These are phyloP conservation scores for Eucalyptus sideroxylon DNA, from an alignment of 345 rosid species.

Conservation along the genomic window DNA sequence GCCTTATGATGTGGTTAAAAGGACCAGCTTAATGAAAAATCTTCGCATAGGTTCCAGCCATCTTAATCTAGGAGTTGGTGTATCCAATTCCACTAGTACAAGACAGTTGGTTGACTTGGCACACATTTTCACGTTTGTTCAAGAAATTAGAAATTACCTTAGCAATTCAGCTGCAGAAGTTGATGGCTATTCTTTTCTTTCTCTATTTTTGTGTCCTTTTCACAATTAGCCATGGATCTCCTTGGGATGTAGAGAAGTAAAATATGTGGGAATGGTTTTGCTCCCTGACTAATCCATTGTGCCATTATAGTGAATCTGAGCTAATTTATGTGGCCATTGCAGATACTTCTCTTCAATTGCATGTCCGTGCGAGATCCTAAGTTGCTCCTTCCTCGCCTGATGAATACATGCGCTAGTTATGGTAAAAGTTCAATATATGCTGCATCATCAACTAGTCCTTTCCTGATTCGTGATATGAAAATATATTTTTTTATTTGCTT, in stretches of 20 bases:
- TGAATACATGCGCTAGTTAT: conserved; percentile 18
- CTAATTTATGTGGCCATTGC: conserved; percentile 1
- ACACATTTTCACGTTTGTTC: neutral
- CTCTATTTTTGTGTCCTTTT: neutral
- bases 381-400: conserved; percentile 52
- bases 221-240: neutral
- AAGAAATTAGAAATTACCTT: neutral
- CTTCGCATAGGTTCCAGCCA: neutral
- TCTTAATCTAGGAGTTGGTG: neutral
- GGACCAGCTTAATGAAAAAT: neutral
- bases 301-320: neutral
- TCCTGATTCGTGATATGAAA: neutral
- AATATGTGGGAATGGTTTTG: neutral
- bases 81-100: neutral
- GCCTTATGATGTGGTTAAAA: neutral
- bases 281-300: neutral
- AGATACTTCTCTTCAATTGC: conserved; percentile 93
- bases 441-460: neutral
- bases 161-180: neutral
- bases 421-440: conserved; percentile 7
- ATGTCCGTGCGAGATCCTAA: conserved; percentile 88
- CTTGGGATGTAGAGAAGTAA: neutral
- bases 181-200: neutral
- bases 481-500: neutral
- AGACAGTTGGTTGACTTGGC: neutral